Evolutionary conservation across 1,284 basidiomycete species (phyloP).

Genomic region (Xanthoconium separans): DNA sequence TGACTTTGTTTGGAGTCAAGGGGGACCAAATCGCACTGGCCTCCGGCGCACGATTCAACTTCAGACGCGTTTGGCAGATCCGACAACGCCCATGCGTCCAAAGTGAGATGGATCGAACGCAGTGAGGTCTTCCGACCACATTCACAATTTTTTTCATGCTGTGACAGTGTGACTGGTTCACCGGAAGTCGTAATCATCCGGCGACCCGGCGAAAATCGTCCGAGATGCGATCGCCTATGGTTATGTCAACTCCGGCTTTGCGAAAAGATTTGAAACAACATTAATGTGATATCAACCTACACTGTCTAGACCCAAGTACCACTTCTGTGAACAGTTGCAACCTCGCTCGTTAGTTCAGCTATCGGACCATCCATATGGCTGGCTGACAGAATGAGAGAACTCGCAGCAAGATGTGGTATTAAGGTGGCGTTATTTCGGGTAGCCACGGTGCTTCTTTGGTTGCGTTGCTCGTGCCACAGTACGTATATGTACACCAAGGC

Average conservation of each 20-base stretch:
- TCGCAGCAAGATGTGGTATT: not conserved
- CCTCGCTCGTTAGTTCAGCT: too few relatives aligned
- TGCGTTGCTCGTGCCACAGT: not conserved
- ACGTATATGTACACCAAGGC: conserved; percentile 3
- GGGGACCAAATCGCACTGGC: conserved; percentile 10
- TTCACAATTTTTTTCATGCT: not conserved
- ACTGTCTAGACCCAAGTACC: too few relatives aligned
- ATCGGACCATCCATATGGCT: not conserved
- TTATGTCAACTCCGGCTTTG: too few relatives aligned
- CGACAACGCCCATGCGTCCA: not conserved
- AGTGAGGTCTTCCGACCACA: not conserved
- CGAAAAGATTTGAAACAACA: too few relatives aligned
- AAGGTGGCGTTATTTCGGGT: not conserved
- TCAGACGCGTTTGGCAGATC: conserved; percentile 3
- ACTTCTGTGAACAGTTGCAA: too few relatives aligned
- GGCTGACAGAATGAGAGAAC: not conserved
- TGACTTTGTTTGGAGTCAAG: conserved; percentile 26
- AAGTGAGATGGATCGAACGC: not conserved
- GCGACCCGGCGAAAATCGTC: conserved; percentile 1
- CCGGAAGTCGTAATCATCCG: not conserved
- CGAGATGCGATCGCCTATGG: conserved; percentile 5
- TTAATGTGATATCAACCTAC: too few relatives aligned
- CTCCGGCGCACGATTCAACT: not conserved
- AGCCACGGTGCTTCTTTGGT: not conserved
- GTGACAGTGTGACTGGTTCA: not conserved